Conservation (phyloP, 169 alveolate species). For the Ophryocystis elektroscirrha region DNA sequence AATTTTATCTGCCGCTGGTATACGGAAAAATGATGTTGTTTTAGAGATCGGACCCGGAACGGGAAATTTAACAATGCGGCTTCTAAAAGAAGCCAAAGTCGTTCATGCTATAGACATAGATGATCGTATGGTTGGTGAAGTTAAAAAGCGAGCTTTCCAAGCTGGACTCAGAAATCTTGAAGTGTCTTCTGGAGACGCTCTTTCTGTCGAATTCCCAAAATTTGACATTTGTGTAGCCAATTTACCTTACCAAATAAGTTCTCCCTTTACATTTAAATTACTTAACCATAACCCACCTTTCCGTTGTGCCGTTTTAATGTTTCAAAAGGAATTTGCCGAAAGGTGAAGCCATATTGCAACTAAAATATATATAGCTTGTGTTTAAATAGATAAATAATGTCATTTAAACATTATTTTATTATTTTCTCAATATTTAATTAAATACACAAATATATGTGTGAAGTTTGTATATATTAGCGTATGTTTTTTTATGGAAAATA, state of each 20-base stretch:
- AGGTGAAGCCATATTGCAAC: too few species aligned
- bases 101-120: slow-evolving; percentile 95
- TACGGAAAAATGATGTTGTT: slow-evolving; percentile 82
- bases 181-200: slow-evolving; percentile 73
- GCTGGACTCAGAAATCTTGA: slow-evolving; percentile 51
- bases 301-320: slow-evolving; percentile 93
- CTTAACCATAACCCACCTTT: slow-evolving; percentile 46
- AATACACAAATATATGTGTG: too few species aligned
- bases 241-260: slow-evolving; percentile 95
- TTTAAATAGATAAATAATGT: too few species aligned
- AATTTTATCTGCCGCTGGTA: slow-evolving; percentile 78
- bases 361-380: too few species aligned
- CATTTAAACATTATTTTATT: too few species aligned
- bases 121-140: slow-evolving; percentile 95
- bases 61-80: slow-evolving; percentile 83
- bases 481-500: too few species aligned
- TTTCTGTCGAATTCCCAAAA: slow-evolving; percentile 66
- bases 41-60: slow-evolving; percentile 96
- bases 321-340: slow-evolving; percentile 95
- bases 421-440: too few species aligned
- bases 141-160: slow-evolving; percentile 66
- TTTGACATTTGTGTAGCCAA: slow-evolving; percentile 95
- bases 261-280: slow-evolving; percentile 88
- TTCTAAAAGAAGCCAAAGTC: slow-evolving; percentile 73
- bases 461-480: too few species aligned